Evolutionary conservation across 495 filamentous ascomycete species (phyloP), one percentile per base, ranked within the genome.

Genomic region (Aspergillus leporis): DNA sequence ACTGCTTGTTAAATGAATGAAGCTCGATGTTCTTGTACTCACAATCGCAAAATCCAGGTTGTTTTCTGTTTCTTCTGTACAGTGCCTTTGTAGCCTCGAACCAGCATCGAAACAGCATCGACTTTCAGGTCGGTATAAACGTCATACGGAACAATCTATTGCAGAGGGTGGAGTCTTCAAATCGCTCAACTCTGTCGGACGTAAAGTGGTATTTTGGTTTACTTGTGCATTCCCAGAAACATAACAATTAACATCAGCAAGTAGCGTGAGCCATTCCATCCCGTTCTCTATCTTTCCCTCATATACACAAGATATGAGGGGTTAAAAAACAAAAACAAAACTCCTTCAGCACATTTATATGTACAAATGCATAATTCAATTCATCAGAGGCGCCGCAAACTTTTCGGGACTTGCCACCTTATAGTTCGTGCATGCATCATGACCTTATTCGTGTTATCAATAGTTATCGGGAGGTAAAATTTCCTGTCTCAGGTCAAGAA

Each of bases 381-480:
- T 47, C 43, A 47, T 47, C 21, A 14, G 7, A 47, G 43, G 43
- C 43, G 43, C 21, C 43, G 43, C 43, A 47, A 23, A 23, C 19
- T 47, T 23, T 47, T 13, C 21, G 21, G 9, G 19, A 47, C 23
- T 32, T 34, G n/a, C 49, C 49, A 30, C 47, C 25, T 47, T 46
- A 3, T 47, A 25, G 21, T 47, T 55, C 53, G 53, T 55, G 41
- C 59, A 61, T 46, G 45, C 52, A 51, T 56, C 58, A 61, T 60
- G 38, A 45, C 40, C 49, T 52, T 43, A 58, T 22, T 40, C 48
- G 46, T 47, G 48, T 58, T 40, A 58, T 51, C 25, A 23, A 31
- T 9, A 45, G 28, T 43, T 31, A 28, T 32, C 6, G 40, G 25
- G 43, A 5, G 19, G 38, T 28, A 41, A 12, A 34, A 30, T 52